These are phyloP conservation scores for Simplicillium sp. DNA, from an alignment of 2,329 filamentous ascomycete genomes.

Conservation along the genomic window DNA sequence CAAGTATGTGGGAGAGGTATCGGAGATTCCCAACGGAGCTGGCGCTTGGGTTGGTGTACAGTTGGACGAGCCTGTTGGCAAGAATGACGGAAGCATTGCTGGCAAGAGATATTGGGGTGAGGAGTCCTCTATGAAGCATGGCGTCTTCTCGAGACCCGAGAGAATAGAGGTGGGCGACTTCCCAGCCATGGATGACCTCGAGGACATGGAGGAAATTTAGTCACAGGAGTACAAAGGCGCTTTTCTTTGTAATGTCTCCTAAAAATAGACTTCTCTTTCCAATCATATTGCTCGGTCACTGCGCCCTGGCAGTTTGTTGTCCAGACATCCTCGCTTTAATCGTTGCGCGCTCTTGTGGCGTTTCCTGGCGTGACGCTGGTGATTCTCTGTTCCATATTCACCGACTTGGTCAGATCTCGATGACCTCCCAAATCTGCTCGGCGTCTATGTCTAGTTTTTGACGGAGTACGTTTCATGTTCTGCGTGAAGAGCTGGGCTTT, in stretches of 20 bases:
- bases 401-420: no score
- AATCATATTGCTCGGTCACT: no score
- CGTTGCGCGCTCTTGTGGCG: no score
- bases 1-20: constrained; percentile 63
- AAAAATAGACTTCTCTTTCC: neutral
- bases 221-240: neutral
- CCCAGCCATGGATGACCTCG: constrained; percentile 60
- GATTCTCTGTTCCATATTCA: no score
- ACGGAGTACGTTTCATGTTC: no score
- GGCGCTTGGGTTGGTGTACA: constrained; percentile 65
- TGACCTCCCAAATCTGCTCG: no score
- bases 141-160: constrained; percentile 72
- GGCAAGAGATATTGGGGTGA: constrained; percentile 60
- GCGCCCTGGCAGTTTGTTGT: no score
- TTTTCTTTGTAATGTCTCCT: no score
- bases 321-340: no score
- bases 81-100: constrained; percentile 70
- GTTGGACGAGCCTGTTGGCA: constrained; percentile 72
- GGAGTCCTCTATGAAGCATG: constrained; percentile 55
- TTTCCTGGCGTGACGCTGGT: no score
- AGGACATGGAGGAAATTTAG: constrained; percentile 69
- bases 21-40: constrained; percentile 58
- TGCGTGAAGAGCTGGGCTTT: no score
- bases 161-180: constrained; percentile 69
- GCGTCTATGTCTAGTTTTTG: no score